phyloP scores from a whole-genome alignment of 345 rosid species.

The Streptanthus diversifolius region DNA sequence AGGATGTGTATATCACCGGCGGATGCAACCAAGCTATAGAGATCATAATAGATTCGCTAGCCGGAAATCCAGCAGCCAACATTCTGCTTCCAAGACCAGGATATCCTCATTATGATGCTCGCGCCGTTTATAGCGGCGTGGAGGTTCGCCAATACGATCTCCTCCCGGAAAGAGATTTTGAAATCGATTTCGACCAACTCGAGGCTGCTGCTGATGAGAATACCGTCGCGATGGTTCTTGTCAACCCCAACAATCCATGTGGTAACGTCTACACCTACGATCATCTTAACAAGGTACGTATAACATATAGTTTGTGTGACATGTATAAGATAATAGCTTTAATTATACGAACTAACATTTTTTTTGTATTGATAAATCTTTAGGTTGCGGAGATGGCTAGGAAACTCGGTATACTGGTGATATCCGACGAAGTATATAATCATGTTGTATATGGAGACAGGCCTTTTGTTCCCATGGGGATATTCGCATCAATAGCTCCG shows the following conservation, averaged over 20 bases:
- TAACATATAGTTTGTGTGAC: neutral
- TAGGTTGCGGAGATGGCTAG: constrained; percentile 57
- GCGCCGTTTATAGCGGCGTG: constrained; percentile 9
- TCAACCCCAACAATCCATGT: constrained; percentile 38
- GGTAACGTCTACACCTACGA: constrained; percentile 33
- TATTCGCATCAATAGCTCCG: constrained; percentile 44
- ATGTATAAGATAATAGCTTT: neutral
- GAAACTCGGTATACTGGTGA: constrained; percentile 47
- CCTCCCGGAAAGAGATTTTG: constrained; percentile 48
- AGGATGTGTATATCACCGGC: constrained; percentile 44
- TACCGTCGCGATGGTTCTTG: constrained; percentile 47
- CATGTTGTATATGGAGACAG: constrained; percentile 42
- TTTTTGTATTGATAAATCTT: neutral
- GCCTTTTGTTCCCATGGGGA: constrained; percentile 47
- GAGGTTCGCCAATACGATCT: constrained; percentile 47
- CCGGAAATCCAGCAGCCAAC: constrained; percentile 44
- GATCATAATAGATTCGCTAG: constrained; percentile 32
- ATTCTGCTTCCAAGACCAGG: constrained; percentile 33
- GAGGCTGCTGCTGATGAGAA: constrained; percentile 50
- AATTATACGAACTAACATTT: neutral
- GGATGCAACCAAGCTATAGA: constrained; percentile 55
- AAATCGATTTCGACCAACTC: constrained; percentile 43
- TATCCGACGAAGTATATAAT: constrained; percentile 51
- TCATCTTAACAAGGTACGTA: constrained; percentile 37
- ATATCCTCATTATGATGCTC: constrained; percentile 41